phyloP scores from a whole-genome alignment of 495 filamentous ascomycete genomes.

The Staphylotrichum longicolle region DNA sequence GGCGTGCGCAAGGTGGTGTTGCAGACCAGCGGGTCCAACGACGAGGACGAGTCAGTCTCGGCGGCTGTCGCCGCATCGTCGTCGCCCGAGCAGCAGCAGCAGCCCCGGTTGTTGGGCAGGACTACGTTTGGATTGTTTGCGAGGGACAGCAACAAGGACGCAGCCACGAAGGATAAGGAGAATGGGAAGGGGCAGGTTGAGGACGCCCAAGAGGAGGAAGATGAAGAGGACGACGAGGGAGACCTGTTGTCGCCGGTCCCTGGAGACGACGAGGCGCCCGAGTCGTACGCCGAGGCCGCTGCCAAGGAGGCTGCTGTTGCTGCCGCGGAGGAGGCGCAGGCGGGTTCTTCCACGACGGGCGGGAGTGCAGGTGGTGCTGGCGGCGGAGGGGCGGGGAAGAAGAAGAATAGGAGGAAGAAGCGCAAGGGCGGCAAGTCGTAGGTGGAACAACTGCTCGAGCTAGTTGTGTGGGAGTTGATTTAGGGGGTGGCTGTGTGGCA shows the following conservation, averaged over 20 bases:
- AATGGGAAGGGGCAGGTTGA: background rate
- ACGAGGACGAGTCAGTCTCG: conserved; percentile 36
- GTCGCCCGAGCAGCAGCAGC: conserved; percentile 23
- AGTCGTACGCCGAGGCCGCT: conserved; percentile 7
- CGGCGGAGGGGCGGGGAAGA: conserved; percentile 28
- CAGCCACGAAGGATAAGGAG: background rate
- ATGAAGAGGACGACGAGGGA: conserved; percentile 28
- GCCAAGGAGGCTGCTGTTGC: background rate
- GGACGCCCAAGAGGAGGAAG: conserved; percentile 10
- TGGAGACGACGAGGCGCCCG: conserved; percentile 15
- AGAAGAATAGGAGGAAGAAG: conserved; percentile 44
- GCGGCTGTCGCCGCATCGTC: conserved; percentile 13
- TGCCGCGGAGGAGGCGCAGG: conserved; percentile 1
- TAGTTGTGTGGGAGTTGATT: background rate
- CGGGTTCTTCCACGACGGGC: conserved; percentile 12
- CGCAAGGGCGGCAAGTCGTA: conserved; percentile 43
- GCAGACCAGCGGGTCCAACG: conserved; percentile 59
- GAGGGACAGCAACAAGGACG: background rate
- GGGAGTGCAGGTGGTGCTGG: conserved; percentile 3
- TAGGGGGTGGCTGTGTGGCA: background rate
- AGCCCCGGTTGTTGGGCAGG: conserved; percentile 20
- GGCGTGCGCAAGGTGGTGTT: conserved; percentile 84
- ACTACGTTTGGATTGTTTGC: conserved; percentile 20
- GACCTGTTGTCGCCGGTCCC: conserved; percentile 13
- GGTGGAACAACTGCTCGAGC: conserved; percentile 29